These are phyloP conservation scores for Calonectria honghensis DNA, from an alignment of 2,329 filamentous ascomycete genomes.

Conservation along the genomic window DNA sequence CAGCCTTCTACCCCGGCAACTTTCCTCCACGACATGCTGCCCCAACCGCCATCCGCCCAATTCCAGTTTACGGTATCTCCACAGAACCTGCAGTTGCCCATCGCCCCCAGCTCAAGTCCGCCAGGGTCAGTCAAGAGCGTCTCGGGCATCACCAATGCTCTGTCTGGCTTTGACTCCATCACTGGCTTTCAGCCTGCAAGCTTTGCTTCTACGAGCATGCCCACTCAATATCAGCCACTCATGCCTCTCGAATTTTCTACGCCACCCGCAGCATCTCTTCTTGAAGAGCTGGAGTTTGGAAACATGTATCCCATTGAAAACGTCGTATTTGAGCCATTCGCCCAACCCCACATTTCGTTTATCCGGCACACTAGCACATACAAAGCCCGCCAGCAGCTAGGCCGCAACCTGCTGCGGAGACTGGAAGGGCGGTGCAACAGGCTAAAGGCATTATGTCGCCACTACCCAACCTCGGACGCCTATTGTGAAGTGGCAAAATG, in stretches of 20 bases:
- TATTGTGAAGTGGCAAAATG: conserved; percentile 33
- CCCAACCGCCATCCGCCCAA: conserved; percentile 26
- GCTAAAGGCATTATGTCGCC: conserved; percentile 32
- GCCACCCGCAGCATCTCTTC: neutral
- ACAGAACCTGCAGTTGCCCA: neutral
- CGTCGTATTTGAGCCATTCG: conserved; percentile 5
- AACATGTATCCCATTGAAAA: neutral
- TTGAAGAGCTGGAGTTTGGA: conserved; percentile 2
- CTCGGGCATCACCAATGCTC: conserved; percentile 46
- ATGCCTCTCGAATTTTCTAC: conserved; percentile 3
- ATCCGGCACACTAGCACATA: conserved; percentile 41
- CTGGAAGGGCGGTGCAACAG: conserved; percentile 40
- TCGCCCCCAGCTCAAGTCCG: neutral
- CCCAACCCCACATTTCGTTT: neutral
- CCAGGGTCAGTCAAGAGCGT: conserved; percentile 30
- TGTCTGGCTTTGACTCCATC: conserved; percentile 16
- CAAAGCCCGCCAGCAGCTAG: conserved; percentile 36
- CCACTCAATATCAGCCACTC: neutral
- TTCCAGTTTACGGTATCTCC: conserved; percentile 36
- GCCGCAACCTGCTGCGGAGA: conserved; percentile 35
- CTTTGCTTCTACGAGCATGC: conserved; percentile 18
- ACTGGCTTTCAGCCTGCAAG: conserved; percentile 8
- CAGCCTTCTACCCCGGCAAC: conserved; percentile 29
- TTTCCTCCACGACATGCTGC: conserved; percentile 39
- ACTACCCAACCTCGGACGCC: neutral